Evolutionary conservation across 176 grass and related monocot genomes (phyloP).

Genomic region (Carex myosuroides): DNA sequence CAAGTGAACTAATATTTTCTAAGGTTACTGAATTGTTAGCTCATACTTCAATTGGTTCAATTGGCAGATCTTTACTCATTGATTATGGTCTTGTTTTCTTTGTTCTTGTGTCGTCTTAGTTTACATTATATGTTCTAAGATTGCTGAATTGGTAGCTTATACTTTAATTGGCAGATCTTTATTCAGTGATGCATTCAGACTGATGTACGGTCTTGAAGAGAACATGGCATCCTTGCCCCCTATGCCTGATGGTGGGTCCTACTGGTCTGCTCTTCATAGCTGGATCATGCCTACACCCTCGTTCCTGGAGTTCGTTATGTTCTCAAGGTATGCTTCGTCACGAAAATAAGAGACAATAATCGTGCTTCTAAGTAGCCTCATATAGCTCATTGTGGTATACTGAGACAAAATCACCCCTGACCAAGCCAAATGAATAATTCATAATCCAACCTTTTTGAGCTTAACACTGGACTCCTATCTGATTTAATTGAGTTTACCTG

Average conservation of each 20-base stretch:
- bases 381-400: neutral
- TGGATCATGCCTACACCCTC: conserved; percentile 99
- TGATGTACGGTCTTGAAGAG: conserved; percentile 74
- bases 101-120: neutral
- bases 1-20: neutral
- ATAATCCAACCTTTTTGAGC: neutral
- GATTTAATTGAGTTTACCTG: neutral
- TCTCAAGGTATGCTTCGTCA: conserved; percentile 56
- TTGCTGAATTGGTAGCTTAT: neutral
- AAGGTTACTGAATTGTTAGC: neutral
- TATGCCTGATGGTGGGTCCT: conserved; percentile 59
- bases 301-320: conserved; percentile 93
- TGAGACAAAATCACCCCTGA: neutral
- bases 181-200: conserved; percentile 77
- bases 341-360: neutral
- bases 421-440: neutral
- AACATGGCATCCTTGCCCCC: conserved; percentile 56
- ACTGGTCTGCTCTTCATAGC: conserved; percentile 91
- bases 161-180: conserved; percentile 41
- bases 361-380: neutral
- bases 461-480: neutral
- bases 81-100: neutral
- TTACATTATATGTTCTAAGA: neutral
- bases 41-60: neutral
- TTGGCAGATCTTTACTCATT: neutral